Evolutionary conservation across 129 eudicot genomes (phyloP).

Genomic region (Flaveria linearis): DNA sequence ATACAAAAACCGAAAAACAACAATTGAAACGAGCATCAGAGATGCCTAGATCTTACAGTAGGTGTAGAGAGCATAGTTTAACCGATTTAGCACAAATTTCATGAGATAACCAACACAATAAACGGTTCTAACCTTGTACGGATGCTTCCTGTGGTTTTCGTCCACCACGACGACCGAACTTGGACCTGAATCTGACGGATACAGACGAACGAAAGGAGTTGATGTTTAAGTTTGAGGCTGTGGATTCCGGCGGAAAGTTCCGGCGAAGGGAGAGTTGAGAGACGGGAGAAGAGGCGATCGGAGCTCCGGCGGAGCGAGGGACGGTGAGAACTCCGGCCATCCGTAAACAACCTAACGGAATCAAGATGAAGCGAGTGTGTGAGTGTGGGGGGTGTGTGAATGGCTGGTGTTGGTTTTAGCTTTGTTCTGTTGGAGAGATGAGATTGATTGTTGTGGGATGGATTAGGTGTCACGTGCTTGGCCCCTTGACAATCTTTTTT

Average conservation of each 20-base stretch:
- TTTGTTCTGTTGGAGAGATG: conserved; percentile 24
- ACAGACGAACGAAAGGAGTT: conserved; percentile 42
- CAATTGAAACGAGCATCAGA: not conserved
- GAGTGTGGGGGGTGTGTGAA: not conserved
- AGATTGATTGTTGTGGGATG: conserved; percentile 21
- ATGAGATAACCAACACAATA: not conserved
- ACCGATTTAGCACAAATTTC: conserved; percentile 14
- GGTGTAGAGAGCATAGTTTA: not conserved
- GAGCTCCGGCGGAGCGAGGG: conserved; percentile 56
- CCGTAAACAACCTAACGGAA: conserved; percentile 9
- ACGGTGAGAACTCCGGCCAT: conserved; percentile 64
- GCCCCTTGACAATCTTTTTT: not conserved
- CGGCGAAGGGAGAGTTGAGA: conserved; percentile 13
- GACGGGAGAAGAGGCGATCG: conserved; percentile 6
- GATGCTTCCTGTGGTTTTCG: conserved; percentile 79
- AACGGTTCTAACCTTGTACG: conserved; percentile 49
- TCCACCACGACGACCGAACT: conserved; percentile 49
- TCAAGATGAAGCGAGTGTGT: not conserved
- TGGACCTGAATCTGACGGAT: conserved; percentile 34
- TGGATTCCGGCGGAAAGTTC: conserved; percentile 43
- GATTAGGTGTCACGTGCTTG: conserved; percentile 34
- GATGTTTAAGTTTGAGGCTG: conserved; percentile 35
- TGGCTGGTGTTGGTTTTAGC: conserved; percentile 31
- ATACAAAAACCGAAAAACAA: not conserved
- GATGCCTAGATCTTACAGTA: conserved; percentile 1